Evolutionary conservation across 352 stramenopile species (phyloP), one percentile per base, ranked within the genome.

Genomic region (Pythium sukuiense): DNA sequence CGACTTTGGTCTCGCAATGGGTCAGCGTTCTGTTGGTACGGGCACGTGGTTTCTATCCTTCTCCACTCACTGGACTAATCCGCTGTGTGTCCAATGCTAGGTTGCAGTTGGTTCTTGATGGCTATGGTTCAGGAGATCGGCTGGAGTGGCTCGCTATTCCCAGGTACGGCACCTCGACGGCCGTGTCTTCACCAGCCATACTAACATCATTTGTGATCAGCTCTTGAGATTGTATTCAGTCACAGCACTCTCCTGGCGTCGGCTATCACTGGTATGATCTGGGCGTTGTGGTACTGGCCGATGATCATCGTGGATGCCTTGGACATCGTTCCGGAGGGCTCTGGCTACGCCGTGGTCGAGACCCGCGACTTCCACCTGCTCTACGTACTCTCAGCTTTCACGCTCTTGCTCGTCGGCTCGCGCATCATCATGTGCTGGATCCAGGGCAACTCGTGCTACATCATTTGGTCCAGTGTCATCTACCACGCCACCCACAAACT

Each of bases 381-480:
- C 63, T 94, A 93, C 69, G 85, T 95, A 54, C 75, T 95, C 20
- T 65, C 76, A 18, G 76, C 89, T 26, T 94, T 95, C 58, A 95
- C 85, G 29, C 70, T 94, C 0, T 66, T 95, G 55, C 73, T 94
- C 20, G 74, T 95, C 26, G 87, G 87, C 16, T 91, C 87, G 27
- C 87, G 87, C 49, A 92, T 95, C 74, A 95, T 92, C 69, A 95
- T 95, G 87, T 94, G 87, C 77, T 95, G 87, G 87, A 94, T 95
- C 63, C 87, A 95, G 69, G 87, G 87, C 74, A 93, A 93, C 61
- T 90, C 87, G 41, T 87, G 80, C 79, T 92, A 92, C 71, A 80
- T 93, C 64, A 94, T 95, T 73, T 95, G 87, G 87, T 93, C 87
- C 6, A 94, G 85, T 65, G 84, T 89, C 58, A 72, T 95, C 45